These are phyloP conservation scores for Nakaseomyces kungkrabaensis DNA, from an alignment of 1,139 yeast species.

Conservation along the genomic window DNA sequence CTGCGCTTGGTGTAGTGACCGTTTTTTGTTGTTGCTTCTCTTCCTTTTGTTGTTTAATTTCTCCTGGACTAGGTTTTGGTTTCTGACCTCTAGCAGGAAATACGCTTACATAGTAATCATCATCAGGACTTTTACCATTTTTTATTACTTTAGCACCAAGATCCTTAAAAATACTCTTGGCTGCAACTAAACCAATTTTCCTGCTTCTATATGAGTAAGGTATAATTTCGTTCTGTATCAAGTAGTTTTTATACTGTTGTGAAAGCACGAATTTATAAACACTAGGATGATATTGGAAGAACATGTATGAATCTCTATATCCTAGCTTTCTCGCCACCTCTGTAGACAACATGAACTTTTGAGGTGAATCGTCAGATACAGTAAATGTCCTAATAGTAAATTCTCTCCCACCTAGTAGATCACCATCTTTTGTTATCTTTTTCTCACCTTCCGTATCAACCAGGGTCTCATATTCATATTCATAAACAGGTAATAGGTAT, in stretches of 20 bases:
- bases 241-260: constrained; percentile 71
- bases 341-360: constrained; percentile 80
- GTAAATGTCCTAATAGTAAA: constrained; percentile 78
- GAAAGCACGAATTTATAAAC: constrained; percentile 66
- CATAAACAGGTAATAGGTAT: constrained; percentile 42
- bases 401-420: constrained; percentile 62
- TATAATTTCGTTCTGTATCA: constrained; percentile 70
- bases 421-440: constrained; percentile 63
- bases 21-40: constrained; percentile 1
- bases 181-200: constrained; percentile 81
- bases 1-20: constrained; percentile 11
- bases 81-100: constrained; percentile 58
- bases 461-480: constrained; percentile 76
- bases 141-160: constrained; percentile 80
- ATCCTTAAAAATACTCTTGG: constrained; percentile 80
- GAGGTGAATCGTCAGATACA: constrained; percentile 60
- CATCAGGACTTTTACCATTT: constrained; percentile 72
- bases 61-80: constrained; percentile 8
- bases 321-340: constrained; percentile 96
- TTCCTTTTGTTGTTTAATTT: constrained; percentile 9
- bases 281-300: constrained; percentile 71
- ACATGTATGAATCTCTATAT: constrained; percentile 81
- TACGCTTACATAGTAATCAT: constrained; percentile 80
- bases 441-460: constrained; percentile 72
- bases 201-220: constrained; percentile 91